phyloP scores from a whole-genome alignment of 768 basidiomycete species.

The Auriscalpium vulgare region DNA sequence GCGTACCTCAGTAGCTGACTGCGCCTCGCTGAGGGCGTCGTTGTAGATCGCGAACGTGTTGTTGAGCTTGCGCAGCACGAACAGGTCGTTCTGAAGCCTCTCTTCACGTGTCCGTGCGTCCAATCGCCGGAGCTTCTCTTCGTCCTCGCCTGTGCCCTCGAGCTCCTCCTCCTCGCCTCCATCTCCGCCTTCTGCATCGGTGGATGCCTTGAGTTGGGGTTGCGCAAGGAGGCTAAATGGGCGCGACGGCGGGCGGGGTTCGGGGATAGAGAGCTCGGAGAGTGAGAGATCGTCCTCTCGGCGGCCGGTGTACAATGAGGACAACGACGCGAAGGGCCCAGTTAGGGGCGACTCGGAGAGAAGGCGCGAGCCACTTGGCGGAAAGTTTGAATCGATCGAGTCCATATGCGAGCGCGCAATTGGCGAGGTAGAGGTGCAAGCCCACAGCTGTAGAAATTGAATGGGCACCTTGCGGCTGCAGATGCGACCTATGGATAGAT shows the following conservation, averaged over 20 bases:
- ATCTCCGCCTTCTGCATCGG: not conserved
- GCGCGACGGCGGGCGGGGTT: conserved; percentile 20
- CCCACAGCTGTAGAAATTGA: too few relatives aligned
- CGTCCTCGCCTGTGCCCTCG: conserved; percentile 12
- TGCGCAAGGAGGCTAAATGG: conserved; percentile 27
- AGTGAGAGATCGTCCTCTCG: conserved; percentile 47
- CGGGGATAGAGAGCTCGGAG: conserved; percentile 44
- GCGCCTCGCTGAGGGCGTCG: conserved; percentile 55
- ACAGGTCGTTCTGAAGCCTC: conserved; percentile 65
- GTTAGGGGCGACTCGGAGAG: conserved; percentile 40
- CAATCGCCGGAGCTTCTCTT: conserved; percentile 16
- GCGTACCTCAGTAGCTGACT: conserved; percentile 60
- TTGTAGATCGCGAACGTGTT: conserved; percentile 59
- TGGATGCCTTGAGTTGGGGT: not conserved
- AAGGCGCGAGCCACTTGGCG: conserved; percentile 30
- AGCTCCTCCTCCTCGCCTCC: not conserved
- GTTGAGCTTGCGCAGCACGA: conserved; percentile 68
- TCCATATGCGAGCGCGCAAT: conserved; percentile 19
- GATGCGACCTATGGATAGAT: too few relatives aligned
- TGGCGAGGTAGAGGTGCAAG: too few relatives aligned
- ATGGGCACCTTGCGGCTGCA: too few relatives aligned
- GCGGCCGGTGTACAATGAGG: conserved; percentile 30
- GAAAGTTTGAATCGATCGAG: conserved; percentile 20
- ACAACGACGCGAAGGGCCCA: conserved; percentile 15
- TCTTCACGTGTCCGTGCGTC: conserved; percentile 48